Evolutionary conservation across 2,329 filamentous ascomycete genomes (phyloP), one percentile per base, ranked within the genome.

Genomic region (Stylonectria norvegica): DNA sequence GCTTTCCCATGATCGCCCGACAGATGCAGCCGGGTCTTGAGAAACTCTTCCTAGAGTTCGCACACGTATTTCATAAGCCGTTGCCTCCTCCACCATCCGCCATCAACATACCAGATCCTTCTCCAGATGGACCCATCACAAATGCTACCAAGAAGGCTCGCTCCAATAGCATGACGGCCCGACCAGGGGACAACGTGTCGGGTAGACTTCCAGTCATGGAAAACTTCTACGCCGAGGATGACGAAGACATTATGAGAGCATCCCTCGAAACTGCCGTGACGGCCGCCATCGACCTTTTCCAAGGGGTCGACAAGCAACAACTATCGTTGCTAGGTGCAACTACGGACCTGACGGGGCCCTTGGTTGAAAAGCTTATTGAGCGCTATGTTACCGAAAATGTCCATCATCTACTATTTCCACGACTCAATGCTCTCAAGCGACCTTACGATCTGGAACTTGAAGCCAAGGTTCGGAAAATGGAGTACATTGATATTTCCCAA

Each of bases 21-120:
- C 93, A 98, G 64, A 95, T 98, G 89, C 89, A 96, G 55, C 79
- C 85, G 2, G 93, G 93, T 0, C 67, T 98, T 22, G 91, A 98
- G 58, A 84, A 83, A 56, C 69, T 97, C 18, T 95, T 97, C 59
- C 82, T 85, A 45, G 90, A 97, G 54, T 97, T 98, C 61, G 84
- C 81, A 5, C 80, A 80, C 31, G 86, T 91, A 39, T 84, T 96
- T 51, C 87, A 94, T 50, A 89, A 86, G 57, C 89, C 89, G 5
- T 65, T 95, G 5, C 89, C 89, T 3, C 84, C 85, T 12, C 85
- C 86, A 2, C 86, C 80, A 2, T 81, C 81, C 2, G 75, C 81
- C 14, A 59, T 63, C 5, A 66, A 75, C 23, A 81, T 83, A 42
- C 74, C 77, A 23, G 77, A 85, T 54, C 77, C 78, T 2, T 53